Evolutionary conservation across 192 early-diverging fungal genomes (phyloP).

Genomic region (Neocallimastix lanati): DNA sequence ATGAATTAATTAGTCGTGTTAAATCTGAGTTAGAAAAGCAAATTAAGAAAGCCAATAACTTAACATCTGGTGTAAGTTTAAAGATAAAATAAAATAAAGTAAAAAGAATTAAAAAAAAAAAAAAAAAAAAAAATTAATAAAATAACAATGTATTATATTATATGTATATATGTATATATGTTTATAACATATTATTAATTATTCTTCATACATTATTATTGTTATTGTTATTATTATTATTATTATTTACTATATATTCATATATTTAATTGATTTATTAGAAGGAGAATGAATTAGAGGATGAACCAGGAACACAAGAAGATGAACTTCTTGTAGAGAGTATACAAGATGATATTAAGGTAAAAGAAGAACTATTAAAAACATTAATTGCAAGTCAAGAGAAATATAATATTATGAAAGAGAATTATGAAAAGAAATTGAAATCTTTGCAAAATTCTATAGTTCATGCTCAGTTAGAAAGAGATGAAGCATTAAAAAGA

Average conservation of each 20-base stretch:
- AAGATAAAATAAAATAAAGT: too few species aligned
- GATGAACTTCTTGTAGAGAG: not conserved
- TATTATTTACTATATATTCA: too few species aligned
- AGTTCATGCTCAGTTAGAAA: conserved; percentile 25
- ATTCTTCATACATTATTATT: too few species aligned
- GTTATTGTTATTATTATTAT: too few species aligned
- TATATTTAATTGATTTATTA: not conserved
- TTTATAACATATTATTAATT: too few species aligned
- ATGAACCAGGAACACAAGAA: not conserved
- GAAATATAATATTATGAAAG: conserved; percentile 34
- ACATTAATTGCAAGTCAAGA: conserved; percentile 32
- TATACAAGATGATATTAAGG: not conserved
- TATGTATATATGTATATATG: too few species aligned
- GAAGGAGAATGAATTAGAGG: not conserved
- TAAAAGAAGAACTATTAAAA: conserved; percentile 37
- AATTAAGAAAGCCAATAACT: not conserved
- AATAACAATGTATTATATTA: too few species aligned
- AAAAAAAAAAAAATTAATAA: too few species aligned
- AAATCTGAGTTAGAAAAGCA: not conserved
- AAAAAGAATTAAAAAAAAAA: too few species aligned
- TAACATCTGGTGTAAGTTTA: not conserved
- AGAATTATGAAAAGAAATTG: conserved; percentile 54
- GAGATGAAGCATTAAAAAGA: conserved; percentile 41
- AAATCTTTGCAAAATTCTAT: conserved; percentile 34
- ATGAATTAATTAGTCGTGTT: not conserved